Conservation (phyloP, 768 basidiomycete species). For the Rhodosporidiobolus odoratus region DNA sequence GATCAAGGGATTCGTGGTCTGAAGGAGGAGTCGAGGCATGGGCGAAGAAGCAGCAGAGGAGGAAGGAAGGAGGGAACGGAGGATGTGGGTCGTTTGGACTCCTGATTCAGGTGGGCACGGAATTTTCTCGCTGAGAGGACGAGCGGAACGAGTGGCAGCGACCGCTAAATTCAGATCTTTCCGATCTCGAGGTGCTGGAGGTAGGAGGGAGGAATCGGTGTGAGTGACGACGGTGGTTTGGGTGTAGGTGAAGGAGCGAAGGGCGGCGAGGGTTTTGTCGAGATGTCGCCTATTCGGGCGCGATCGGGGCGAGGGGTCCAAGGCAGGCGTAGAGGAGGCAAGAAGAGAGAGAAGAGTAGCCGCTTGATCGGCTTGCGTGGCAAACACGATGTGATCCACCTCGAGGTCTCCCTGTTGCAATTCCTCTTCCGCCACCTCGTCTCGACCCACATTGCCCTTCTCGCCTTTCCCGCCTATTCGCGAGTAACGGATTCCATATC, state of each 20-base stretch:
- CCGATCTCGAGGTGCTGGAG: constrained; percentile 53
- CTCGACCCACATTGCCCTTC: not conserved
- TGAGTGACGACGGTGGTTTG: constrained; percentile 59
- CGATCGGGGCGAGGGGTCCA: not conserved
- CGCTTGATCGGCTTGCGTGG: constrained; percentile 68
- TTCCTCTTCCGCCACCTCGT: too few species aligned
- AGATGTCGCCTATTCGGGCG: not conserved
- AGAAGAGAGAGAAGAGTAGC: constrained; percentile 51
- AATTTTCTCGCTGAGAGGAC: not conserved
- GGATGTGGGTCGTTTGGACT: constrained; percentile 67
- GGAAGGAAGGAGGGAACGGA: constrained; percentile 20
- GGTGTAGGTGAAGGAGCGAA: constrained; percentile 57
- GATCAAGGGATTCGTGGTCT: constrained; percentile 70
- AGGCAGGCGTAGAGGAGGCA: not conserved
- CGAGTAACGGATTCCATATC: not conserved
- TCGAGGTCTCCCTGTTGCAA: constrained; percentile 11
- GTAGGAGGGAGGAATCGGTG: constrained; percentile 59
- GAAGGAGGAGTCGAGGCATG: constrained; percentile 52
- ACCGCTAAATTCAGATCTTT: constrained; percentile 62
- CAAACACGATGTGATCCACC: constrained; percentile 62
- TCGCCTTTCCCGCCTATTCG: not conserved
- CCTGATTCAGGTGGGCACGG: not conserved
- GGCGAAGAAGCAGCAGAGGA: constrained; percentile 45
- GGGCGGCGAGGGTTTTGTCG: constrained; percentile 49
- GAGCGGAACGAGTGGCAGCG: not conserved